Conservation (phyloP, 2,329 filamentous ascomycete genomes). For the Berkeleyomyces basicola region DNA sequence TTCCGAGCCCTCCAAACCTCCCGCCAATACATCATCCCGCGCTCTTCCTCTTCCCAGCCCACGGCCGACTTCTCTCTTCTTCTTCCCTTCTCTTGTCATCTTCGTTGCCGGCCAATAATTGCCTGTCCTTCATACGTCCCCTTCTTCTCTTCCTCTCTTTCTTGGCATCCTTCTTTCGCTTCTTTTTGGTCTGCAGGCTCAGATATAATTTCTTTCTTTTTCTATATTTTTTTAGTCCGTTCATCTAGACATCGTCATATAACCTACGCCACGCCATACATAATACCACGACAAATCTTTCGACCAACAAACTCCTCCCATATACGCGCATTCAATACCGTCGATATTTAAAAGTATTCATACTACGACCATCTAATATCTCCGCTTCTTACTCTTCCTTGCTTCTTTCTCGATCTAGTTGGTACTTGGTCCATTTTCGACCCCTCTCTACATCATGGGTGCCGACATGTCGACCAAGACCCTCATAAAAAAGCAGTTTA, state of each 20-base stretch:
- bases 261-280: too few species aligned
- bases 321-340: background rate
- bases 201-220: slow-evolving; percentile 10
- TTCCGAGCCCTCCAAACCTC: background rate
- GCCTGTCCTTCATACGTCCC: slow-evolving; percentile 13
- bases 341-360: background rate
- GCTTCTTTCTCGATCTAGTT: background rate
- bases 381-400: slow-evolving; percentile 7
- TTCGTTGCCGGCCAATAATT: slow-evolving; percentile 15
- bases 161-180: slow-evolving; percentile 1
- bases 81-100: slow-evolving; percentile 13
- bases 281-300: too few species aligned
- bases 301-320: too few species aligned
- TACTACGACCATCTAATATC: background rate
- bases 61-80: slow-evolving; percentile 7
- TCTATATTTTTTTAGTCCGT: slow-evolving; percentile 6
- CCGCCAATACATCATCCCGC: background rate
- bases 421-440: background rate
- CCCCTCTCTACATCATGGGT: slow-evolving; percentile 20
- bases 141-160: background rate
- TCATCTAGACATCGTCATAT: slow-evolving; percentile 13
- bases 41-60: background rate
- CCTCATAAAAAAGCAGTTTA: slow-evolving; percentile 47
- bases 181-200: slow-evolving; percentile 5
- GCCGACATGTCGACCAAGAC: slow-evolving; percentile 27